Evolutionary conservation across 306 rosid species (phyloP), one percentile per base, ranked within the genome.

Genomic region (Carpinus fangiana): DNA sequence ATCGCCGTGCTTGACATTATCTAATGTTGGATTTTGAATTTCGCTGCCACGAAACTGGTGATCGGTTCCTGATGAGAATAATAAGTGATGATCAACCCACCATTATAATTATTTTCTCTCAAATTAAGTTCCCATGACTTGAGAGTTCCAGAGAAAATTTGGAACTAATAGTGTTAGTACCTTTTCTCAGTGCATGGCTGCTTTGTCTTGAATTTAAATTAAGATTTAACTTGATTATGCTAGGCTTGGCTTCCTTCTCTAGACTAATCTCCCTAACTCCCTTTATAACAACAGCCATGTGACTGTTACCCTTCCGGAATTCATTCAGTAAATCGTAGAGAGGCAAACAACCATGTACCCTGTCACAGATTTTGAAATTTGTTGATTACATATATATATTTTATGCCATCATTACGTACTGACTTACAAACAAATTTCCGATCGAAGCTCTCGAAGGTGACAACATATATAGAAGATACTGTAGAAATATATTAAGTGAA

Each of bases 261-360:
- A 69, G 56, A 57, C 1, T 41, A 6, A 12, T 76, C 76, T 7
- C 66, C 43, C 60, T 66, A 67, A 14, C 34, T 70, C 76, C 85
- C 73, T 86, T 89, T 70, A 92, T 77, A 31, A 93, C 98, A 76
- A 86, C 81, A 57, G 90, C 98, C 96, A 94, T 92, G 75, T 93
- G 98, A 71, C 97, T 90, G 56, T 90, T 90, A 61, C 98, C 94
- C 74, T 78, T 79, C 65, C 82, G 90, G 80, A 92, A 92, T 79
- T 89, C 89, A 53, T 85, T 92, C 78, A 94, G 57, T 76, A 94
- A 85, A 56, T 88, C 97, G 82, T 94, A 94, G 38, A 94, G 76
- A 77, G 98, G 97, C 88, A 89, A 89, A 78, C 80, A 80, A 51
- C 87, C 93, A 79, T 79, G 85, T 38, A 94, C 96, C 88, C 97